Percentiles rank a stretch among this genome's conserved stretches.
These are phyloP conservation scores for Hymenoscyphus albidus DNA, from an alignment of 2,329 filamentous ascomycete species.

Conservation along the genomic window DNA sequence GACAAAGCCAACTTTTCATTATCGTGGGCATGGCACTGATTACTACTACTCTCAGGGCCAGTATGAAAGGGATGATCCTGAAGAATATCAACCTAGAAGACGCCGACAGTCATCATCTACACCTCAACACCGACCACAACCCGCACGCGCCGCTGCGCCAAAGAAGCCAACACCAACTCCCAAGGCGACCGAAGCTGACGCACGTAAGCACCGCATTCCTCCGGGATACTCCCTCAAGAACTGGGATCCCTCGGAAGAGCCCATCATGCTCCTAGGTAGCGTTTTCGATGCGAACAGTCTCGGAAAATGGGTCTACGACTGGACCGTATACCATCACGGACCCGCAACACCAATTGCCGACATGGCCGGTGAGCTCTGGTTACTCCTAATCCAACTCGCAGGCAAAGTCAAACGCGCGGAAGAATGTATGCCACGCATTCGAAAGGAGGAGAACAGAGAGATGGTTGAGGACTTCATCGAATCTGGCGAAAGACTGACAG, in stretches of 20 bases:
- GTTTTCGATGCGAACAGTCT: slow-evolving; percentile 97
- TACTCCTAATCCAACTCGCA: slow-evolving; percentile 87
- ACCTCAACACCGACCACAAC: slow-evolving; percentile 32
- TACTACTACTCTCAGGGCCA: slow-evolving; percentile 34
- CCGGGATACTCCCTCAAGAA: slow-evolving; percentile 93
- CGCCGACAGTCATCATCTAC: slow-evolving; percentile 33
- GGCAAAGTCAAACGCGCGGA: slow-evolving; percentile 92
- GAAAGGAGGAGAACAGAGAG: slow-evolving; percentile 68
- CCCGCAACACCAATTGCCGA: slow-evolving; percentile 80
- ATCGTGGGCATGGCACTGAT: slow-evolving; percentile 37
- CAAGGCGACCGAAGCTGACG: slow-evolving; percentile 57
- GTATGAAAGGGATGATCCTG: slow-evolving; percentile 33
- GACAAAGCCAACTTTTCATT: slow-evolving; percentile 32
- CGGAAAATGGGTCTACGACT: slow-evolving; percentile 99
- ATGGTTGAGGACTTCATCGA: slow-evolving; percentile 88
- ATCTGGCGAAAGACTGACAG: slow-evolving; percentile 80
- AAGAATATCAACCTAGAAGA: slow-evolving; percentile 28
- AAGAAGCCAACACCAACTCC: slow-evolving; percentile 37
- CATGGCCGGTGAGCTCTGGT: slow-evolving; percentile 91
- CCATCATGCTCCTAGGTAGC: slow-evolving; percentile 89
- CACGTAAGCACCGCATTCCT: slow-evolving; percentile 69
- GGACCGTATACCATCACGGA: slow-evolving; percentile 90
- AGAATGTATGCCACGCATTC: slow-evolving; percentile 69
- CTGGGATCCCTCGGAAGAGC: slow-evolving; percentile 92
- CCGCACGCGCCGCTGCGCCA: slow-evolving; percentile 26